These are phyloP conservation scores for Calocybe gangraenosa DNA, from an alignment of 768 basidiomycete species.

Conservation along the genomic window DNA sequence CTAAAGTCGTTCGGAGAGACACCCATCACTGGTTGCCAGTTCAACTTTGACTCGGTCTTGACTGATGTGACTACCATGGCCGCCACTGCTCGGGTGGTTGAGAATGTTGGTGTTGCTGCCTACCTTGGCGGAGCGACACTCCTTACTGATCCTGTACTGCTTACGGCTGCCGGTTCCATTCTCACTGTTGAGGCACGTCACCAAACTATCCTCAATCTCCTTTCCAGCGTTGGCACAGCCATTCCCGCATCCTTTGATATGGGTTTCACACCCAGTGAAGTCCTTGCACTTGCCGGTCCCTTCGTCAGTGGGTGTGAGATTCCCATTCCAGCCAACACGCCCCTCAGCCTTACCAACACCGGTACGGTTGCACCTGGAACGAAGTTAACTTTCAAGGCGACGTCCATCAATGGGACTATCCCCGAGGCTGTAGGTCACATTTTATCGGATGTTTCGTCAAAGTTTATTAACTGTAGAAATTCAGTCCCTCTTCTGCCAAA, in stretches of 20 bases:
- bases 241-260: slow-evolving; percentile 74
- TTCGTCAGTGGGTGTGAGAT: slow-evolving; percentile 65
- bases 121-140: slow-evolving; percentile 73
- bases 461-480: too few relatives aligned
- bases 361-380: slow-evolving; percentile 55
- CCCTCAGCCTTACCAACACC: slow-evolving; percentile 60
- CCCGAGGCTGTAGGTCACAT: slow-evolving; percentile 33
- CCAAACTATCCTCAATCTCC: slow-evolving; percentile 69
- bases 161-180: slow-evolving; percentile 69
- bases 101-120: slow-evolving; percentile 71
- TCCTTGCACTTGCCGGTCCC: slow-evolving; percentile 61
- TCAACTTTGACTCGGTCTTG: slow-evolving; percentile 63
- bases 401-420: slow-evolving; percentile 49
- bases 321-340: slow-evolving; percentile 56
- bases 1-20: slow-evolving; percentile 50
- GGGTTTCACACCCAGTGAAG: slow-evolving; percentile 61
- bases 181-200: slow-evolving; percentile 83
- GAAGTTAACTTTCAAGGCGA: slow-evolving; percentile 54
- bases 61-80: slow-evolving; percentile 68
- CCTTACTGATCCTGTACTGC: slow-evolving; percentile 52
- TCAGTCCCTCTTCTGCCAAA: slow-evolving; percentile 67
- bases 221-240: slow-evolving; percentile 51
- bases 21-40: slow-evolving; percentile 56
- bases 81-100: slow-evolving; percentile 67
- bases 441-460: neutral